Conservation (phyloP, 768 basidiomycete genomes). For the Asterophora parasitica region DNA sequence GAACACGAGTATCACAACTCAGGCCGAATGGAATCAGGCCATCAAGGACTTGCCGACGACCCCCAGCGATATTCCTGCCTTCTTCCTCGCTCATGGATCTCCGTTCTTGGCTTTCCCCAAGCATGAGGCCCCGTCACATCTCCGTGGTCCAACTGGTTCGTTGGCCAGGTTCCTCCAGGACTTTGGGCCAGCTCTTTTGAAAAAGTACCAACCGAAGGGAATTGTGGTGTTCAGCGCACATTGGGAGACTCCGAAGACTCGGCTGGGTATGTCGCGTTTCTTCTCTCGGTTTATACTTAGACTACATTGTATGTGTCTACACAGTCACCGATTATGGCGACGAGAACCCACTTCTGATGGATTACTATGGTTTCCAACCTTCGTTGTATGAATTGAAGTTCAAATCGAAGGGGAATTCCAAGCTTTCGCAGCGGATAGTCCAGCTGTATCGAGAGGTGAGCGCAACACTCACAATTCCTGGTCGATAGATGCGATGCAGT, state of each 20-base stretch:
- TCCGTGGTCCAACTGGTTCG: slow-evolving; percentile 43
- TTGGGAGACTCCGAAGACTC: slow-evolving; percentile 61
- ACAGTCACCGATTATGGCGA: slow-evolving; percentile 75
- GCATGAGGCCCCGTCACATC: slow-evolving; percentile 6
- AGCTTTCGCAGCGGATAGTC: slow-evolving; percentile 54
- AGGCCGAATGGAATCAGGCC: slow-evolving; percentile 44
- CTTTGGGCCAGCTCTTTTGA: slow-evolving; percentile 59
- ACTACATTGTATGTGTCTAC: background rate
- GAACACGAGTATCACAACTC: slow-evolving; percentile 30
- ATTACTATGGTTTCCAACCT: slow-evolving; percentile 66
- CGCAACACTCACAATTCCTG: background rate
- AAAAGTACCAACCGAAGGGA: slow-evolving; percentile 74
- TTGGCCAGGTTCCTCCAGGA: slow-evolving; percentile 55
- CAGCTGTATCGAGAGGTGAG: slow-evolving; percentile 51
- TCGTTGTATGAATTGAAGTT: slow-evolving; percentile 62
- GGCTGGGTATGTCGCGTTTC: slow-evolving; percentile 39
- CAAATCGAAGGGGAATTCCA: slow-evolving; percentile 58
- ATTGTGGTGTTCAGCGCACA: slow-evolving; percentile 82
- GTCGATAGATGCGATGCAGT: too few relatives aligned
- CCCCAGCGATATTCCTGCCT: slow-evolving; percentile 60
- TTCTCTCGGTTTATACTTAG: too few relatives aligned
- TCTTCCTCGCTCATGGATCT: slow-evolving; percentile 75
- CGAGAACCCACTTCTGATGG: slow-evolving; percentile 69
- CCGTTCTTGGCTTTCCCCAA: slow-evolving; percentile 43
- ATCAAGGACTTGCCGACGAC: slow-evolving; percentile 52